Percentiles rank a stretch among this genome's conserved stretches.
Evolutionary conservation across 352 stramenopile species (phyloP).

Genomic region (Globisporangium emineosum): DNA sequence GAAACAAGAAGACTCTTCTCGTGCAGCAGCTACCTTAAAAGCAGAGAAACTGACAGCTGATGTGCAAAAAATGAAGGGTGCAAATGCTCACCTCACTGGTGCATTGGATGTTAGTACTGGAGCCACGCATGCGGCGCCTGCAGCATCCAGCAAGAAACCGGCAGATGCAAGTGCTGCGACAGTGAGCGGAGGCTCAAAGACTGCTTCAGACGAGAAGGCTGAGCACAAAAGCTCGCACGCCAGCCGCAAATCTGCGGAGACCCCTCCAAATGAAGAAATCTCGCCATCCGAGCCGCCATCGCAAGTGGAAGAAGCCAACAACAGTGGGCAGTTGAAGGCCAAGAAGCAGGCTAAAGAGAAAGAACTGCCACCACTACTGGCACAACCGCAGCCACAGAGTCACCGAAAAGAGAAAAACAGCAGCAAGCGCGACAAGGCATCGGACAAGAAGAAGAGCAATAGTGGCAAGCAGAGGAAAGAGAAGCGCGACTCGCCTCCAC

Average conservation of each 20-base stretch:
- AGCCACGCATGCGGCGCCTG: neutral
- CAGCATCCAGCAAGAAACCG: neutral
- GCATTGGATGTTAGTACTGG: neutral
- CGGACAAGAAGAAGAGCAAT: constrained; percentile 42
- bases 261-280: constrained; percentile 15
- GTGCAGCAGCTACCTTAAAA: neutral
- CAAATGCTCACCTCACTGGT: neutral
- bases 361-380: neutral
- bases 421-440: constrained; percentile 14
- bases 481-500: constrained; percentile 42
- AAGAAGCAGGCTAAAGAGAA: constrained; percentile 25
- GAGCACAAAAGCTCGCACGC: neutral
- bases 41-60: neutral
- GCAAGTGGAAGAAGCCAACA: neutral
- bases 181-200: neutral
- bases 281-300: constrained; percentile 12
- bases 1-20: neutral
- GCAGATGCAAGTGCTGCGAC: neutral
- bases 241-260: neutral
- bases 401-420: constrained; percentile 43
- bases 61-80: neutral
- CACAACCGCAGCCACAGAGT: neutral
- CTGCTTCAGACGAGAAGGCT: neutral
- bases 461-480: constrained; percentile 48
- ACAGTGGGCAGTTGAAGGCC: neutral